These are phyloP conservation scores for Talaromyces thailandensis DNA, from an alignment of 495 filamentous ascomycete genomes.

Conservation along the genomic window DNA sequence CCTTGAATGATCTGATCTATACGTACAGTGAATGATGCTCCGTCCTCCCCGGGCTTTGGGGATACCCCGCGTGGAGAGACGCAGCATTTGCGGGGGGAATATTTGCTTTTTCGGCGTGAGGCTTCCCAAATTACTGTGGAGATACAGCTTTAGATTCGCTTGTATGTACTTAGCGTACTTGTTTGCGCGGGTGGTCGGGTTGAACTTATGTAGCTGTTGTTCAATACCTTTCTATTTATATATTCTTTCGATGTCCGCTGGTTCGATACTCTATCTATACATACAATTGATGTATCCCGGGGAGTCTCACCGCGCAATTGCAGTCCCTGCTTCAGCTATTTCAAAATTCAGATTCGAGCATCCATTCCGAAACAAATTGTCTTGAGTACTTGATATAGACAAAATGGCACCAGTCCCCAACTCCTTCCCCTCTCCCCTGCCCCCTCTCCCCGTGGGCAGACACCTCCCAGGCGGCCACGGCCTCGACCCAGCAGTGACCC, in stretches of 20 bases:
- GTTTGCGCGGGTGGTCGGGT: neutral
- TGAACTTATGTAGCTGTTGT: too few species aligned
- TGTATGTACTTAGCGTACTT: neutral
- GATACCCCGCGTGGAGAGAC: neutral
- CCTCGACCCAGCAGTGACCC: constrained; percentile 18
- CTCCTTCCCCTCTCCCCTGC: neutral
- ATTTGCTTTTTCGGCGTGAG: neutral
- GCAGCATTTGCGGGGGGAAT: neutral
- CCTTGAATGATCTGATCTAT: neutral
- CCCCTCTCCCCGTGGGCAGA: neutral
- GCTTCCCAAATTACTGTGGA: neutral
- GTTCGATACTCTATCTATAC: too few species aligned
- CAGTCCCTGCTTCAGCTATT: too few species aligned
- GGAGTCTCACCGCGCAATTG: neutral
- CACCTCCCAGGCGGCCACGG: constrained; percentile 20
- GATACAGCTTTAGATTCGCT: neutral
- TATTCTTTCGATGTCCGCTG: too few species aligned
- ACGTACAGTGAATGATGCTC: neutral
- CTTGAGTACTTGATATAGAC: neutral
- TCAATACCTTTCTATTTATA: too few species aligned
- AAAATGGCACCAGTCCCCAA: neutral
- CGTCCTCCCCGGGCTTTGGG: neutral
- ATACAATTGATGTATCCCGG: neutral
- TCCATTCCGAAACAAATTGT: neutral
- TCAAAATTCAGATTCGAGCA: neutral